phyloP scores from a whole-genome alignment of 768 basidiomycete genomes.

The Cystofilobasidium ferigula region DNA sequence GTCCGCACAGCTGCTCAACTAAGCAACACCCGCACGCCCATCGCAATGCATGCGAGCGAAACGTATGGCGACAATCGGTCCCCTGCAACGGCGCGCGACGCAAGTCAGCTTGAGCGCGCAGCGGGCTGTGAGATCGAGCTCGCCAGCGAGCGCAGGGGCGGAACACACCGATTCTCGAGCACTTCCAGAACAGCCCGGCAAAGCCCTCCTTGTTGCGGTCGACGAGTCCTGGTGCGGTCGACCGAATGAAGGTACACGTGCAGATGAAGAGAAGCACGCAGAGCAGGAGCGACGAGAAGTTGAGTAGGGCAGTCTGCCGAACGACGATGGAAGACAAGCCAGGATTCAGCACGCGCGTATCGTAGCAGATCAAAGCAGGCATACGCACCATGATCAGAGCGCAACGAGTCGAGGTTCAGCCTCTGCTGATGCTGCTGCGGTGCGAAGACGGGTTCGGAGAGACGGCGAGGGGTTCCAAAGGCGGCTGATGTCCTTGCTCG shows the following conservation, averaged over 20 bases:
- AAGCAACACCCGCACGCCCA: constrained; percentile 68
- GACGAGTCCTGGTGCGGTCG: constrained; percentile 75
- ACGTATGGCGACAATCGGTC: constrained; percentile 95
- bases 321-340: background rate
- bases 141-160: background rate
- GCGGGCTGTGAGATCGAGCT: background rate
- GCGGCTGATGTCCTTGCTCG: too few relatives aligned
- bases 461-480: too few relatives aligned
- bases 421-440: background rate
- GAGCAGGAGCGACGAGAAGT: constrained; percentile 88
- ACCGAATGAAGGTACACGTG: constrained; percentile 90
- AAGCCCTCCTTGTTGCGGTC: constrained; percentile 94
- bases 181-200: constrained; percentile 86
- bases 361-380: background rate
- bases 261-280: constrained; percentile 89
- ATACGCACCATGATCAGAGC: background rate
- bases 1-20: constrained; percentile 1
- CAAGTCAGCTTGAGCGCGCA: background rate
- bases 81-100: constrained; percentile 44
- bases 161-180: constrained; percentile 75
- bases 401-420: background rate
- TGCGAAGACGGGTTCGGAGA: background rate
- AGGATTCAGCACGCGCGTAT: background rate
- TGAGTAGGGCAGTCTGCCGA: constrained; percentile 80
- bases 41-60: constrained; percentile 76